Evolutionary conservation across 176 grass and related monocot genomes (phyloP).

Genomic region (Zea mays): DNA sequence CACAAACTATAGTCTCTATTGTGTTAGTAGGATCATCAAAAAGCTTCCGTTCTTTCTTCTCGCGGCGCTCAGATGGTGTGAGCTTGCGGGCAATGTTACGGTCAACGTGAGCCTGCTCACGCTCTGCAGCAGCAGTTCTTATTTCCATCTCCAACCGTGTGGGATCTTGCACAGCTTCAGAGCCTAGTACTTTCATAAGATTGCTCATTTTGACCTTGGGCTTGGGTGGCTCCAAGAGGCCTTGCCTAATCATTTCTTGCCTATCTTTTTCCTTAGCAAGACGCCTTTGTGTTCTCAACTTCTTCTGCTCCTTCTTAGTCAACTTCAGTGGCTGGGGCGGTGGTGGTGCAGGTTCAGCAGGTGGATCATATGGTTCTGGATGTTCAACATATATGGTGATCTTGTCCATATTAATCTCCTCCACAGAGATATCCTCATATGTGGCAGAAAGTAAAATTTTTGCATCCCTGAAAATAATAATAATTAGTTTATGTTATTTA

Average conservation of each 20-base stretch:
- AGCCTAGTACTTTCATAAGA: constrained; percentile 92
- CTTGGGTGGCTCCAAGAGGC: constrained; percentile 92
- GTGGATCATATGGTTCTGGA: constrained; percentile 84
- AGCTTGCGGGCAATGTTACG: constrained; percentile 90
- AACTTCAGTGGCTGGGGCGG: constrained; percentile 92
- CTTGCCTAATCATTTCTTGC: constrained; percentile 99
- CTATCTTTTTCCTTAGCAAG: constrained; percentile 96
- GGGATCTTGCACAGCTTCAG: constrained; percentile 94
- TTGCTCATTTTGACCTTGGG: constrained; percentile 99
- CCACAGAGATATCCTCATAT: constrained; percentile 59
- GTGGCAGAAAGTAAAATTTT: constrained; percentile 53
- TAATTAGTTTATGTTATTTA: constrained; percentile 20
- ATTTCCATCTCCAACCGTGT: constrained; percentile 92
- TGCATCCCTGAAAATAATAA: constrained; percentile 68
- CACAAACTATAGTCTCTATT: constrained; percentile 76
- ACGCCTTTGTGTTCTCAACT: constrained; percentile 91
- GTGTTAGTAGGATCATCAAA: constrained; percentile 72
- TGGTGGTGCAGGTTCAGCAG: constrained; percentile 77
- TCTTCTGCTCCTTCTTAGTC: constrained; percentile 97
- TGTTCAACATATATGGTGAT: constrained; percentile 93
- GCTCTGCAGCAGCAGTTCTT: constrained; percentile 87
- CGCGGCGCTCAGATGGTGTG: constrained; percentile 78
- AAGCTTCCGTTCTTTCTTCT: constrained; percentile 89
- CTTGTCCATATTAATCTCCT: constrained; percentile 80
- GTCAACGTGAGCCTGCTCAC: constrained; percentile 92